These are phyloP conservation scores for Colletotrichum sp. DNA, from an alignment of 2,329 filamentous ascomycete species.

Conservation along the genomic window DNA sequence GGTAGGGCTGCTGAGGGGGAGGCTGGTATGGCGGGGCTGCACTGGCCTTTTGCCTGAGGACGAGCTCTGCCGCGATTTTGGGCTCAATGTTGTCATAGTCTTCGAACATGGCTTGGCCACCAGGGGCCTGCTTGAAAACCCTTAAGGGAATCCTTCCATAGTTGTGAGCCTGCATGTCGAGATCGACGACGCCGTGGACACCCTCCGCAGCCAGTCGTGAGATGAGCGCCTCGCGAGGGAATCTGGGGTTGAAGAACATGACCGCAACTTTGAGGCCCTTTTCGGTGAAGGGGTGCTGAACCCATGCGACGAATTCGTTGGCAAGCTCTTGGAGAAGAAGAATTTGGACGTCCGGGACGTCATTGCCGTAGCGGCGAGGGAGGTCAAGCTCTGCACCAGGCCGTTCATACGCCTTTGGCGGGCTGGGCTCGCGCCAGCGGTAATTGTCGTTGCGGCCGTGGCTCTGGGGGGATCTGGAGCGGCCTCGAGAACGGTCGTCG, in stretches of 20 bases:
- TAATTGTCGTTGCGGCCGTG: conserved; percentile 57
- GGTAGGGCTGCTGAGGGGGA: conserved; percentile 13
- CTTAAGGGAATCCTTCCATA: conserved; percentile 80
- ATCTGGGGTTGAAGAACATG: conserved; percentile 78
- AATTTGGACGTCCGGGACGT: conserved; percentile 90
- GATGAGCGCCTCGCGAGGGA: conserved; percentile 74
- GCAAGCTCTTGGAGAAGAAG: conserved; percentile 80
- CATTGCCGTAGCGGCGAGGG: conserved; percentile 72
- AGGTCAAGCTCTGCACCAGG: conserved; percentile 70
- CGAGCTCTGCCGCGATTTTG: conserved; percentile 78
- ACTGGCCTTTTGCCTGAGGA: conserved; percentile 69
- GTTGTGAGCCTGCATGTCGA: conserved; percentile 73
- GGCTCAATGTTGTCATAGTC: conserved; percentile 88
- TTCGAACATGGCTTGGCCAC: conserved; percentile 79
- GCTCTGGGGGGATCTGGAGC: conserved; percentile 71
- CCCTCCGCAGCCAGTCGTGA: conserved; percentile 87
- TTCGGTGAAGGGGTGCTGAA: conserved; percentile 76
- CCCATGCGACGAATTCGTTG: conserved; percentile 81
- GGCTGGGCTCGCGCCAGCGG: conserved; percentile 74
- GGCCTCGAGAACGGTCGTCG: conserved; percentile 54
- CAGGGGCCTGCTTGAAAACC: conserved; percentile 81
- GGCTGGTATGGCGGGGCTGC: conserved; percentile 28
- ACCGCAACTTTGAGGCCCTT: conserved; percentile 78
- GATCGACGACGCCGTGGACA: conserved; percentile 81
- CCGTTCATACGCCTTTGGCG: conserved; percentile 45